A percentile compares a stretch with the other conserved stretches of the same genome.
phyloP scores from a whole-genome alignment of 306 rosid genomes.

The Clitoria ternatea region DNA sequence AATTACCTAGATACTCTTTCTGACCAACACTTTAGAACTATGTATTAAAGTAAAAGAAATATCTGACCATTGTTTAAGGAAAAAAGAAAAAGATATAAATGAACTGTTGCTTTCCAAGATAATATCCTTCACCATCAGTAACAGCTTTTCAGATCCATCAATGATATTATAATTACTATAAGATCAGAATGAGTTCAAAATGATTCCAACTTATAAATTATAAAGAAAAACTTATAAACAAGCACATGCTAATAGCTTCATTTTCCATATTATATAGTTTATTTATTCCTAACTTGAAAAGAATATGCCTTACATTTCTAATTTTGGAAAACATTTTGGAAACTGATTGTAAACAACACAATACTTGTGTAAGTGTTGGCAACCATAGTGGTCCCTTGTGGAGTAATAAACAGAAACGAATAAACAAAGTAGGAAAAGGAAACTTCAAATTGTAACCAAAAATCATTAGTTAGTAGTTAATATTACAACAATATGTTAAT shows the following conservation, averaged over 20 bases:
- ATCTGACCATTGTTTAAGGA: conserved; percentile 3
- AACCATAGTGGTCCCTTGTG: not conserved
- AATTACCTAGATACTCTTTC: conserved; percentile 11
- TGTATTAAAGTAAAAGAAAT: conserved; percentile 37
- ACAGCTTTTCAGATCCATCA: conserved; percentile 24
- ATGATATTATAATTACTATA: not conserved
- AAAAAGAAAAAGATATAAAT: conserved; percentile 7
- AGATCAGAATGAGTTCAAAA: not conserved
- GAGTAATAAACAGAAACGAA: not conserved
- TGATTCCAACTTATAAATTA: not conserved
- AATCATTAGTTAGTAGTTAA: not conserved
- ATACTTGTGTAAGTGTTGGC: not conserved
- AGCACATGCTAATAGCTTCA: not conserved
- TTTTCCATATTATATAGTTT: not conserved
- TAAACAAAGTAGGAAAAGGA: not conserved
- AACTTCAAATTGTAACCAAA: not conserved
- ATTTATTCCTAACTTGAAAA: not conserved
- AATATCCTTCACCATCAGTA: conserved; percentile 40
- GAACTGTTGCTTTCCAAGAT: conserved; percentile 34
- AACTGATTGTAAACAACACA: not conserved
- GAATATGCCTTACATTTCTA: not conserved
- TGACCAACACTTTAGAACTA: conserved; percentile 32
- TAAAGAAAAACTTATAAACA: not conserved
- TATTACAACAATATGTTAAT: not conserved
- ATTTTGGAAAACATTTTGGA: not conserved